A percentile compares a stretch with the other conserved stretches of the same genome.
Conservation (phyloP, 306 rosid species). For the Rosa persica region DNA sequence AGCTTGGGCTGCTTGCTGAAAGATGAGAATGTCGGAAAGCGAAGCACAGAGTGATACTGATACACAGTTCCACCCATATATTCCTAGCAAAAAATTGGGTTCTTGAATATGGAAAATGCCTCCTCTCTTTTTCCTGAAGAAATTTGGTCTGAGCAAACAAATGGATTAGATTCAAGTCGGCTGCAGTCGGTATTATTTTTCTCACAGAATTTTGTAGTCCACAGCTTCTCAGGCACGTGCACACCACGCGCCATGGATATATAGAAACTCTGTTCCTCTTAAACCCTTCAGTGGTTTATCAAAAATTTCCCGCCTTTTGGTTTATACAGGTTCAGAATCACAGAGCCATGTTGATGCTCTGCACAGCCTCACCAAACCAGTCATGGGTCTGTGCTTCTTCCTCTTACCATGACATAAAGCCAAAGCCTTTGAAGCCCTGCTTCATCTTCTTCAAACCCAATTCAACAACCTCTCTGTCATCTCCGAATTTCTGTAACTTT, state of each 20-base stretch:
- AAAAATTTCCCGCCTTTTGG: constrained; percentile 15
- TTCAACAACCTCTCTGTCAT: constrained; percentile 17
- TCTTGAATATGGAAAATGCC: constrained; percentile 2
- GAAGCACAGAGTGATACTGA: constrained; percentile 29
- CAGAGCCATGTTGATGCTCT: constrained; percentile 33
- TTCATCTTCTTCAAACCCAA: constrained; percentile 37
- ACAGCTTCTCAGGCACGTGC: constrained; percentile 23
- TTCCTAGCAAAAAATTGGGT: constrained; percentile 22
- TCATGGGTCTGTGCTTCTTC: constrained; percentile 22
- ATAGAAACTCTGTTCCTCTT: background rate
- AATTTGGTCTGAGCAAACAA: background rate
- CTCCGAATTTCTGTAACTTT: constrained; percentile 29
- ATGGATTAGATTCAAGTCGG: constrained; percentile 17
- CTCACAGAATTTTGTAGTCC: constrained; percentile 26
- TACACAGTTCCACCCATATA: constrained; percentile 38
- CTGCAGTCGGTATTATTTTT: background rate
- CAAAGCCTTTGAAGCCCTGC: constrained; percentile 10
- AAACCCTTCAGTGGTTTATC: background rate
- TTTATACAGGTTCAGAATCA: background rate
- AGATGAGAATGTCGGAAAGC: constrained; percentile 32
- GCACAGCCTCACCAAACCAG: constrained; percentile 31
- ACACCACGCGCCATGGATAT: constrained; percentile 28
- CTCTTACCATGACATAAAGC: constrained; percentile 6
- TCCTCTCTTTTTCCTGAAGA: too few relatives aligned
- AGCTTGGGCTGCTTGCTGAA: constrained; percentile 30